Base-by-base conservation (phyloP, 139 green algal genomes). In the Chlamydomonas eustigma region DNA sequence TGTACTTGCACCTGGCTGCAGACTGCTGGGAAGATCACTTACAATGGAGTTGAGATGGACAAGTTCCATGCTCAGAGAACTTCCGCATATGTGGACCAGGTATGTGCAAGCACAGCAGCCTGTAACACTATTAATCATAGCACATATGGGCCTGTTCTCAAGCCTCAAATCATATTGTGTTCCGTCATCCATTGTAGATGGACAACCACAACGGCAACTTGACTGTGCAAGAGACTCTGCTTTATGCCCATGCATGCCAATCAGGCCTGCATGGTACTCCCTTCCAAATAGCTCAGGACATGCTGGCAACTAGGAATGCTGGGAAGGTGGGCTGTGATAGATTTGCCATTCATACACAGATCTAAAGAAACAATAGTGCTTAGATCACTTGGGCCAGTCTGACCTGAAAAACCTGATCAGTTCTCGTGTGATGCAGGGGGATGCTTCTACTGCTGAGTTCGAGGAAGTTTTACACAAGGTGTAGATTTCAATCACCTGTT, bases 201-300 rank as follows among this genome's bases (percentile, higher is more conserved):
- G 77, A 77, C 38, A 70, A 74, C 38, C 71, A 75, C 52, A 73
- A 69, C 37, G 51, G 68, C 25, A 77, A 68, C 71, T 71, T 77
- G 28, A 79, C 39, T 1, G 78, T 83, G 3, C 65, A 69, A 4
- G 78, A 83, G 73, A 83, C 78, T 5, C 73, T 83, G 33, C 71
- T 79, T 51, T 83, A 79, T 33, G 78, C 78, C 1, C 71, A 79
- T 58, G 35, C 39, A 0, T 83, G 78, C 50, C 72, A 76, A 73
- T 50, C 51, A 22, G 35, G 35, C 24, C 3, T 64, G 39, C n/a
- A 36, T 33, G 66, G 12, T 3, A 25, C 34, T 2, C 25, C 34
- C 2, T 36, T 75, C 69, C 12, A 37, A 37, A 37, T 37, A 3
- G 65, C 65, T 2, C 35, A 58, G 25, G 39, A 18, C 25, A 24